phyloP scores from a whole-genome alignment of 148 eudicot species.

The Arbutus unedo region DNA sequence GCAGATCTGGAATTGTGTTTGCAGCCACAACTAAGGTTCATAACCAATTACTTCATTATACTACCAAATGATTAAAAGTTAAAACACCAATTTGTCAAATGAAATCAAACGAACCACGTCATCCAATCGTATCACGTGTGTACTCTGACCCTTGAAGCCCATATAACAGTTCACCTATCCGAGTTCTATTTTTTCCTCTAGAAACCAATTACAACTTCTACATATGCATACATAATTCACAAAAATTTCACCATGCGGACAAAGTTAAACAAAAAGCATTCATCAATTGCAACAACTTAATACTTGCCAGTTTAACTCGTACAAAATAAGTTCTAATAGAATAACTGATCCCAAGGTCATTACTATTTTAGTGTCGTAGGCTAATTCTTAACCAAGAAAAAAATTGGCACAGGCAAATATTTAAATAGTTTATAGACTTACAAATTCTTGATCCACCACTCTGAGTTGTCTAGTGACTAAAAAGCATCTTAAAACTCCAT shows the following conservation, averaged over 20 bases:
- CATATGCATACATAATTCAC: background rate
- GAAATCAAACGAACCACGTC: background rate
- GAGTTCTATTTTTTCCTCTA: background rate
- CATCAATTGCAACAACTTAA: conserved; percentile 14
- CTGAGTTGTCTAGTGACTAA: conserved; percentile 44
- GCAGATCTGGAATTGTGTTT: conserved; percentile 6
- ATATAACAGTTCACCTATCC: background rate
- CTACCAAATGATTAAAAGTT: background rate
- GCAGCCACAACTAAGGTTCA: background rate
- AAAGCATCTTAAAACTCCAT: conserved; percentile 40
- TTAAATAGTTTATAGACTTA: conserved; percentile 29
- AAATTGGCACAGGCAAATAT: conserved; percentile 9
- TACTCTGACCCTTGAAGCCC: background rate
- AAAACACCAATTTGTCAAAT: background rate
- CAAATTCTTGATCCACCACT: conserved; percentile 47
- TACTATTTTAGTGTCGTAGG: background rate
- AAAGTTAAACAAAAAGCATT: background rate
- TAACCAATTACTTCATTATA: background rate
- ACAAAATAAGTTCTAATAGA: conserved; percentile 13
- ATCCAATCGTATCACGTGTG: background rate
- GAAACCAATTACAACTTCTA: background rate
- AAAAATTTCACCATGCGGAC: background rate
- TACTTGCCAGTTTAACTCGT: background rate
- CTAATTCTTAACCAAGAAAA: background rate
- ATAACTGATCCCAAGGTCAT: background rate